Evolutionary conservation across 2,329 filamentous ascomycete species (phyloP).

Genomic region (Metarhizium robertsii): DNA sequence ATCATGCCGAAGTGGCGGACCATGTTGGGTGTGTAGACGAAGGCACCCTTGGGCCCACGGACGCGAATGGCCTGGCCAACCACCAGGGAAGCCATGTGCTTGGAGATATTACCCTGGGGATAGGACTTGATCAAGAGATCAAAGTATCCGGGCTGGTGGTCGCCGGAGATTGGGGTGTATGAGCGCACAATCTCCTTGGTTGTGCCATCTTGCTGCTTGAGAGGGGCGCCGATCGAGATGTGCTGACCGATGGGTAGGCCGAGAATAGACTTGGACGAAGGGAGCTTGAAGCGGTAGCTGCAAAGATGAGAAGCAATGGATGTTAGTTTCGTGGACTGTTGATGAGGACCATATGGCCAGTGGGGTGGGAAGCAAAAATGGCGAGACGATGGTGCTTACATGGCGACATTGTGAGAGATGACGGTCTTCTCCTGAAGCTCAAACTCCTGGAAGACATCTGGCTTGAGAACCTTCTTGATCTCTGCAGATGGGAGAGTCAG

Average conservation of each 20-base stretch:
- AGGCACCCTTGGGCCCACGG: constrained; percentile 90
- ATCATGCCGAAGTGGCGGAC: constrained; percentile 96
- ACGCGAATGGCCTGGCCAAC: constrained; percentile 86
- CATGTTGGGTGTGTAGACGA: constrained; percentile 97
- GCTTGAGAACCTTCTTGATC: constrained; percentile 75
- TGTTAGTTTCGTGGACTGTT: not conserved
- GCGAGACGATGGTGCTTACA: constrained; percentile 44
- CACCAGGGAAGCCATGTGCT: constrained; percentile 73
- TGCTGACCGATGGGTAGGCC: constrained; percentile 97
- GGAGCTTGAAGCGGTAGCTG: constrained; percentile 88
- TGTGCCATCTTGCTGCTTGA: constrained; percentile 57
- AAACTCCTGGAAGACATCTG: constrained; percentile 82
- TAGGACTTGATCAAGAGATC: constrained; percentile 98
- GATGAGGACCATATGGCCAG: too few relatives aligned
- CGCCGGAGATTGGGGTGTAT: constrained; percentile 86
- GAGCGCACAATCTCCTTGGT: constrained; percentile 81
- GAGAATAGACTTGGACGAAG: constrained; percentile 67
- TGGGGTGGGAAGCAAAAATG: too few relatives aligned
- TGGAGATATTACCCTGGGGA: constrained; percentile 94
- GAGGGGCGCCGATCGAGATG: constrained; percentile 84
- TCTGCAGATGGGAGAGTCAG: constrained; percentile 34
- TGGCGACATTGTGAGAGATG: constrained; percentile 96
- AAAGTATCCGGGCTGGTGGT: constrained; percentile 83
- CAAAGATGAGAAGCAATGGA: not conserved
- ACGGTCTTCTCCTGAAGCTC: constrained; percentile 90